Evolutionary conservation across 768 basidiomycete species (phyloP).

Genomic region (Leccinum olivaceopallidum): DNA sequence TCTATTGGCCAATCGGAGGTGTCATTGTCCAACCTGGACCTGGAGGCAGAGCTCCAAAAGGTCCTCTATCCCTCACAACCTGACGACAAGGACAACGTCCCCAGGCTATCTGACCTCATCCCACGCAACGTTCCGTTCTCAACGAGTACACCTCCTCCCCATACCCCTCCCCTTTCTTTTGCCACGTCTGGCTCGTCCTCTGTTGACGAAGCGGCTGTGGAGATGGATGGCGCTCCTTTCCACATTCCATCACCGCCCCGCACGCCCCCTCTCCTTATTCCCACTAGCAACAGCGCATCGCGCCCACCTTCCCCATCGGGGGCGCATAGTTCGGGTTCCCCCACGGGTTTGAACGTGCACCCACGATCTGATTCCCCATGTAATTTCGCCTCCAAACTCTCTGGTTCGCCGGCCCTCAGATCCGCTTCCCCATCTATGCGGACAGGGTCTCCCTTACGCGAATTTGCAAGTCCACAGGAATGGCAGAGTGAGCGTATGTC

Average conservation of each 20-base stretch:
- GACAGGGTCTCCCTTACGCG: slow-evolving; percentile 32
- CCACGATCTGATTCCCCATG: slow-evolving; percentile 28
- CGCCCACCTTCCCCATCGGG: slow-evolving; percentile 16
- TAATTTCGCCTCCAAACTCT: slow-evolving; percentile 14
- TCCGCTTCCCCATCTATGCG: slow-evolving; percentile 23
- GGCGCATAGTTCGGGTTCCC: slow-evolving; percentile 18
- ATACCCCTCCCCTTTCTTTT: slow-evolving; percentile 22
- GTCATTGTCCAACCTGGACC: slow-evolving; percentile 34
- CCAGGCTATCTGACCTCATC: slow-evolving; percentile 28
- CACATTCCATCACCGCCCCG: slow-evolving; percentile 8
- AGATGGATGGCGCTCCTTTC: slow-evolving; percentile 4
- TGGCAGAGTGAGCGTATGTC: slow-evolving; percentile 21
- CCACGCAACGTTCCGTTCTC: slow-evolving; percentile 24
- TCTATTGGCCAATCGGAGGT: slow-evolving; percentile 40
- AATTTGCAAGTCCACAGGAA: slow-evolving; percentile 23
- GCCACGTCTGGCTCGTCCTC: slow-evolving; percentile 20
- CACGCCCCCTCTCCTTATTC: slow-evolving; percentile 1
- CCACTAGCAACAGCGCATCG: neutral
- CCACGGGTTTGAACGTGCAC: slow-evolving; percentile 16
- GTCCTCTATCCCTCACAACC: slow-evolving; percentile 18
- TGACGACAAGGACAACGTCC: slow-evolving; percentile 12
- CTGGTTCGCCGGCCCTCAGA: slow-evolving; percentile 21
- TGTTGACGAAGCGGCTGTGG: slow-evolving; percentile 9
- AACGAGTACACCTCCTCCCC: slow-evolving; percentile 31
- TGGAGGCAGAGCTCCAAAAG: slow-evolving; percentile 31